These are phyloP conservation scores for Dichotomocladium elegans DNA, from an alignment of 371 early-diverging fungal species.

Conservation along the genomic window DNA sequence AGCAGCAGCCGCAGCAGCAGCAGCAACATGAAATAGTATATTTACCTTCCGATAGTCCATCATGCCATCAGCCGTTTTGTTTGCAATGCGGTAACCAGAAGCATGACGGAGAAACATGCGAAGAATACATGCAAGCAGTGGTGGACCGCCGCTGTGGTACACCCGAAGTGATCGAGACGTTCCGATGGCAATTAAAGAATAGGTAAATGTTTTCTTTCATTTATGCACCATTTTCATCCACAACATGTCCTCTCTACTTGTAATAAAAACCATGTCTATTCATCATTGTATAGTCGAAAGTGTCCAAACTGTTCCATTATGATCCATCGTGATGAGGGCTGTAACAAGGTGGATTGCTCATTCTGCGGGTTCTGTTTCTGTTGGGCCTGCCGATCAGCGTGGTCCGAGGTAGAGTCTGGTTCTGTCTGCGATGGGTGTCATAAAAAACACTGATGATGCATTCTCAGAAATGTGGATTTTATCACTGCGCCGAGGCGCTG, in stretches of 20 bases:
- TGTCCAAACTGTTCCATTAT: slow-evolving; percentile 74
- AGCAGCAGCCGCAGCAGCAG: too few species aligned
- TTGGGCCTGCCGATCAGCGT: slow-evolving; percentile 52
- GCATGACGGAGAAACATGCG: slow-evolving; percentile 46
- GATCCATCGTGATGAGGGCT: slow-evolving; percentile 78
- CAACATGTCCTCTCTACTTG: too few species aligned
- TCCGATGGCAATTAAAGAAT: slow-evolving; percentile 45
- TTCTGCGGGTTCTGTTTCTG: slow-evolving; percentile 75
- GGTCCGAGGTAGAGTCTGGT: slow-evolving; percentile 35
- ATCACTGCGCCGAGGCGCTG: slow-evolving; percentile 3
- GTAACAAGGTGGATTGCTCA: slow-evolving; percentile 76
- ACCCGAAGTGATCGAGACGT: slow-evolving; percentile 29
- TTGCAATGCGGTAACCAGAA: slow-evolving; percentile 55
- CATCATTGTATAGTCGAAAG: slow-evolving; percentile 47
- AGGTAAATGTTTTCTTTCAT: neutral
- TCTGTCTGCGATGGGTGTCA: too few species aligned
- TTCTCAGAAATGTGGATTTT: slow-evolving; percentile 16
- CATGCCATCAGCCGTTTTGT: slow-evolving; percentile 44
- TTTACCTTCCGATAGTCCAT: slow-evolving; percentile 1
- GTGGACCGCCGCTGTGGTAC: slow-evolving; percentile 9
- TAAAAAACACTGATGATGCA: neutral
- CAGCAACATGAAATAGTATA: too few species aligned
- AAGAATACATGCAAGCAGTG: slow-evolving; percentile 39
- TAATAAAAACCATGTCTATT: too few species aligned
- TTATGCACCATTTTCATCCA: neutral